Conservation (phyloP, 2,329 filamentous ascomycete genomes). For the Diplodia seriata region DNA sequence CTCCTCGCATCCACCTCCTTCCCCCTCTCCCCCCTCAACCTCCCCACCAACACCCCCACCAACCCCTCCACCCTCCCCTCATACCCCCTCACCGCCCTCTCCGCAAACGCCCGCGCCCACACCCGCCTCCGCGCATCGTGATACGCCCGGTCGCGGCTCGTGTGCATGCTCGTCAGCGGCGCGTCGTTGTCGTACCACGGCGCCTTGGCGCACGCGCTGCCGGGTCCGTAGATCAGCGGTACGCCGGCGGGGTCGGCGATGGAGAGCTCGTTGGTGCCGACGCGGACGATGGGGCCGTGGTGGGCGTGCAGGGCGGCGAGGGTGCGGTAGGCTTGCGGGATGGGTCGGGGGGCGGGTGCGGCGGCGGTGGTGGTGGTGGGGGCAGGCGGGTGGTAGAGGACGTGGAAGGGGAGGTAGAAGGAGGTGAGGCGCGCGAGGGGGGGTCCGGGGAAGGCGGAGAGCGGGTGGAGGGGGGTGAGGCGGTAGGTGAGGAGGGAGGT, state of each 20-base stretch:
- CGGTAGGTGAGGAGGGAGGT: slow-evolving; percentile 52
- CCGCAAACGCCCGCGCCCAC: slow-evolving; percentile 46
- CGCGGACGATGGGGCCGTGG: slow-evolving; percentile 32
- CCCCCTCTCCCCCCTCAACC: slow-evolving; percentile 37
- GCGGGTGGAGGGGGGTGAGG: slow-evolving; percentile 48
- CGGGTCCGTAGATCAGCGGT: slow-evolving; percentile 40
- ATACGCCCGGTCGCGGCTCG: slow-evolving; percentile 41
- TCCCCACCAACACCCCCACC: slow-evolving; percentile 36
- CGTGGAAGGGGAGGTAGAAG: slow-evolving; percentile 15
- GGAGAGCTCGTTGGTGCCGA: slow-evolving; percentile 37
- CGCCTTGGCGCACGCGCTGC: slow-evolving; percentile 45
- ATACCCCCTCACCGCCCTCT: slow-evolving; percentile 33
- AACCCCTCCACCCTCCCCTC: slow-evolving; percentile 8
- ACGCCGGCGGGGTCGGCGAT: slow-evolving; percentile 40
- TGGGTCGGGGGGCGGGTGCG: neutral
- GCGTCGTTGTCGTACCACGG: slow-evolving; percentile 36
- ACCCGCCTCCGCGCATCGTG: slow-evolving; percentile 43
- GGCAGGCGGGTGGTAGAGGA: neutral
- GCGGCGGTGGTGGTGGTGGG: neutral
- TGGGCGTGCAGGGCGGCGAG: slow-evolving; percentile 4
- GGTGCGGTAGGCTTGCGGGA: slow-evolving; percentile 28
- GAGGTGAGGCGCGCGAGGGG: slow-evolving; percentile 13
- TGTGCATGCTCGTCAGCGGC: slow-evolving; percentile 38
- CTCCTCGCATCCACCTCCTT: slow-evolving; percentile 40
- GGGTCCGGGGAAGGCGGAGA: slow-evolving; percentile 38